phyloP scores from a whole-genome alignment of 441 rosid species.

The Populus trichocarpa region DNA sequence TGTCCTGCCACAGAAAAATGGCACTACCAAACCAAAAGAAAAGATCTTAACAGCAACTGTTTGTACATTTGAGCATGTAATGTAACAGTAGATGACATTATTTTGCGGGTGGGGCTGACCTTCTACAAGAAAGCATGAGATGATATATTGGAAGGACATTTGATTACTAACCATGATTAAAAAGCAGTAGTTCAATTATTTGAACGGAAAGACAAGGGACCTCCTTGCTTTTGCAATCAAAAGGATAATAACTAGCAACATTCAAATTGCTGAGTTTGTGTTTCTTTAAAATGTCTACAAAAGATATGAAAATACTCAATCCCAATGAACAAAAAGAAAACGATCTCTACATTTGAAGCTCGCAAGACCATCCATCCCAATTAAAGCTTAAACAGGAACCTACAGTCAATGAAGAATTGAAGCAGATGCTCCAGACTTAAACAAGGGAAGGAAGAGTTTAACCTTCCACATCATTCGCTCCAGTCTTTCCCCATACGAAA shows the following conservation, averaged over 20 bases:
- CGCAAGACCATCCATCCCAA: neutral
- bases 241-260: neutral
- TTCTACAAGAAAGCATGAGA: neutral
- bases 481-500: conserved; percentile 13
- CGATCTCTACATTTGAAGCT: conserved; percentile 7
- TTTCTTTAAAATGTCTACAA: conserved; percentile 5
- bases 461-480: conserved; percentile 15
- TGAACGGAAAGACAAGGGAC: too few relatives aligned
- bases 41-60: too few relatives aligned
- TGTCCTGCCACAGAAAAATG: neutral
- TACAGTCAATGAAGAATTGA: conserved; percentile 15
- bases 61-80: too few relatives aligned
- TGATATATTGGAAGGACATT: too few relatives aligned
- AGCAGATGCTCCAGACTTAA: conserved; percentile 10
- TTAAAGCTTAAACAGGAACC: neutral
- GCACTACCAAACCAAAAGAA: too few relatives aligned
- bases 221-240: neutral
- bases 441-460: conserved; percentile 9
- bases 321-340: neutral
- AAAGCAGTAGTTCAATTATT: neutral
- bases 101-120: neutral
- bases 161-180: too few relatives aligned
- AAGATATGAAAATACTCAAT: neutral
- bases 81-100: too few relatives aligned
- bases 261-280: neutral